Percentiles rank a stretch among this genome's conserved stretches.
These are phyloP conservation scores for Trebouxia sp. DNA, from an alignment of 139 green algal genomes.

Conservation along the genomic window DNA sequence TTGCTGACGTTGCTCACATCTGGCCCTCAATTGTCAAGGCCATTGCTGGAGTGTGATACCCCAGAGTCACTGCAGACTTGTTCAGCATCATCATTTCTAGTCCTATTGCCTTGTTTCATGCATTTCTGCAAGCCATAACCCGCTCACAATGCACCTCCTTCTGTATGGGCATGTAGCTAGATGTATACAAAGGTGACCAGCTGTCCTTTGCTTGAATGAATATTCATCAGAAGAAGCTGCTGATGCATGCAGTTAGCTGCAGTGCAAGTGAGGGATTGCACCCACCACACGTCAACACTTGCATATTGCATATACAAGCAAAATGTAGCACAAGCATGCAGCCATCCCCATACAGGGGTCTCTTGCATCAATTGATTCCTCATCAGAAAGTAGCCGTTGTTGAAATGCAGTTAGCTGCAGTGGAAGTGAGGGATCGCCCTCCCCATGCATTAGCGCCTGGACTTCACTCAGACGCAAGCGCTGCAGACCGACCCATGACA, in stretches of 20 bases:
- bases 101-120: no score
- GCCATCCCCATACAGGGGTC: background rate
- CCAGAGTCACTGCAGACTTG: no score
- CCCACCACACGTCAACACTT: background rate
- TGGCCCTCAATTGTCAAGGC: no score
- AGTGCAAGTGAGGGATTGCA: background rate
- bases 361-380: background rate
- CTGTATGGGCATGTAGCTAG: no score
- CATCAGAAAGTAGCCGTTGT: background rate
- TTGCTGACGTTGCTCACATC: no score
- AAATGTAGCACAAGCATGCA: background rate
- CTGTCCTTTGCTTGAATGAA: no score
- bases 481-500: background rate
- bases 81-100: no score
- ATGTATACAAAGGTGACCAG: no score
- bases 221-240: no score
- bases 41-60: no score
- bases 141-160: no score
- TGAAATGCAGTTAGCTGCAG: background rate
- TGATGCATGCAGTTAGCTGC: background rate
- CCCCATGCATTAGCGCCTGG: background rate
- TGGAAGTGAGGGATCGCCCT: background rate
- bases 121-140: no score
- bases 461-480: background rate
- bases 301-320: background rate